Percentiles rank a stretch among this genome's conserved stretches.
Evolutionary conservation across 768 basidiomycete genomes (phyloP).

Genomic region (Kondoa malvinella): DNA sequence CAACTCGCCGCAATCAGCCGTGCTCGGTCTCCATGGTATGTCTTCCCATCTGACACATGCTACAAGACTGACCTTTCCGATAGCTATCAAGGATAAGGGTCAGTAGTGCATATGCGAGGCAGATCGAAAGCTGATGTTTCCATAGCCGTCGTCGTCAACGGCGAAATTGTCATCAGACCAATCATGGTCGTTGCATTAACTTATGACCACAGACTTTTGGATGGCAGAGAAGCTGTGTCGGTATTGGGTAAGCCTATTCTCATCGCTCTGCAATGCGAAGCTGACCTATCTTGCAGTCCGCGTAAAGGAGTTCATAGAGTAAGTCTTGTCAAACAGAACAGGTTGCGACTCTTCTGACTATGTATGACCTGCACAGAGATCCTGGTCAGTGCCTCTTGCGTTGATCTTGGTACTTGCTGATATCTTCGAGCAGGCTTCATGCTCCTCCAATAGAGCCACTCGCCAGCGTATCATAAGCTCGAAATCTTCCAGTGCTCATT

Average conservation of each 20-base stretch:
- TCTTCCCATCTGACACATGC: too few species aligned
- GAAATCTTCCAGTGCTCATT: too few species aligned
- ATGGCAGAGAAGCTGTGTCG: conserved; percentile 87
- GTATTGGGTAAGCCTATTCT: conserved; percentile 53
- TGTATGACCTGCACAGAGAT: neutral
- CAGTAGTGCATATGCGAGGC: neutral
- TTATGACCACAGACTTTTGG: conserved; percentile 42
- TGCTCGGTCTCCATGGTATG: conserved; percentile 46
- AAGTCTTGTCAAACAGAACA: too few species aligned
- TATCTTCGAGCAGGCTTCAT: conserved; percentile 35
- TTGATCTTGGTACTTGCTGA: neutral
- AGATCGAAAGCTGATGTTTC: neutral
- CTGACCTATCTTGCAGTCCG: conserved; percentile 38
- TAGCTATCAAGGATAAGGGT: conserved; percentile 35
- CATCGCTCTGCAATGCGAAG: conserved; percentile 40
- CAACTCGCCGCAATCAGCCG: conserved; percentile 86
- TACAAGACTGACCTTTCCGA: too few species aligned
- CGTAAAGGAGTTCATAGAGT: conserved; percentile 84
- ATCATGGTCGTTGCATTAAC: conserved; percentile 63
- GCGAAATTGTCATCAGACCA: conserved; percentile 88
- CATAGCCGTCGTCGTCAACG: conserved; percentile 65
- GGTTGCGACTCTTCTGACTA: neutral
- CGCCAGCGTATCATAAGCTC: neutral
- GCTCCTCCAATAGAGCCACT: conserved; percentile 9
- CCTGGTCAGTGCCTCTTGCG: neutral